A percentile compares a stretch with the other conserved stretches of the same genome.
These are phyloP conservation scores for Phialemonium atrogriseum DNA, from an alignment of 2,329 filamentous ascomycete genomes.

Conservation along the genomic window DNA sequence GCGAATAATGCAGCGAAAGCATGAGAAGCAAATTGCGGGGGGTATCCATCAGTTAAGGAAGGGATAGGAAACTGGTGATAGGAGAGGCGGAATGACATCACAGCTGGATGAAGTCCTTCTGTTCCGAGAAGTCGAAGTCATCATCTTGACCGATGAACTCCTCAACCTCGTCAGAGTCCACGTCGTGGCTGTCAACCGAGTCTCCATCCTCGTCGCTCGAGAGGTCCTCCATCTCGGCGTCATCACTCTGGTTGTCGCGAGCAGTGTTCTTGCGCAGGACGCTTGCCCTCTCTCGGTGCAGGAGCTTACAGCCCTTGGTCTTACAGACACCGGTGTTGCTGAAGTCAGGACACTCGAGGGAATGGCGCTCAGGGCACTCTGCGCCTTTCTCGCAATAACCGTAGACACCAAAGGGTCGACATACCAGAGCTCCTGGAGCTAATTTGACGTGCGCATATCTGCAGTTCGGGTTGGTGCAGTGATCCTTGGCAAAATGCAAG, in stretches of 20 bases:
- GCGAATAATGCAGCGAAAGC: conserved; percentile 2
- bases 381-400: conserved; percentile 84
- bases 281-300: conserved; percentile 82
- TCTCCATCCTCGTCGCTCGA: conserved; percentile 71
- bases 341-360: conserved; percentile 91
- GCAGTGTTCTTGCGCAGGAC: conserved; percentile 58
- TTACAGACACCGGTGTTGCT: conserved; percentile 83
- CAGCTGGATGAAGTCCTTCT: conserved; percentile 52
- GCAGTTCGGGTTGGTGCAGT: conserved; percentile 81
- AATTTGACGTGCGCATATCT: conserved; percentile 80
- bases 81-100: conserved; percentile 19
- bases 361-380: conserved; percentile 72
- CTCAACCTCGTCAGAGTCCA: conserved; percentile 68
- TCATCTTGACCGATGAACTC: conserved; percentile 53
- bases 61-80: conserved; percentile 14
- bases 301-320: conserved; percentile 72
- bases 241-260: conserved; percentile 27
- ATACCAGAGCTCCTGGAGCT: conserved; percentile 69
- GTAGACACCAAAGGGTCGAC: conserved; percentile 72
- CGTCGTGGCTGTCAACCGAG: conserved; percentile 63
- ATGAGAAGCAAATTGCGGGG: not conserved
- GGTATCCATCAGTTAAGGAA: conserved; percentile 6
- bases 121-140: conserved; percentile 46
- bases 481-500: conserved; percentile 81
- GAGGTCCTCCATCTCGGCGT: conserved; percentile 56